Conservation (phyloP, 148 eudicot species). For the Arbutus unedo region DNA sequence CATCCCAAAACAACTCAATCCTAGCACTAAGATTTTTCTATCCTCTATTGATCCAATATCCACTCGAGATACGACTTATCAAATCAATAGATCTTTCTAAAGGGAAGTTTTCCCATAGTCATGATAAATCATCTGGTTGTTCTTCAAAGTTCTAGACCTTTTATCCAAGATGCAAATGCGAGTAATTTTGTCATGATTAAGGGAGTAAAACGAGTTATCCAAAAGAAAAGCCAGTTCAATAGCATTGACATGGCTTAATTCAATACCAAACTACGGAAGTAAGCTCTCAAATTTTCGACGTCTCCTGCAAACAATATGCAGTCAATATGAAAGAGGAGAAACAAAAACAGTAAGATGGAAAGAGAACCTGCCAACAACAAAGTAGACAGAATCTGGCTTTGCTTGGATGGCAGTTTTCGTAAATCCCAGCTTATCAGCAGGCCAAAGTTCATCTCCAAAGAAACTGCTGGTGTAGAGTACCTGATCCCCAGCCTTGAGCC, state of each 20-base stretch:
- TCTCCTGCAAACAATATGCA: not conserved
- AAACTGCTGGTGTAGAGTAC: slow-evolving; percentile 96
- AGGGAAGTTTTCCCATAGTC: not conserved
- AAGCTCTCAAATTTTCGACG: not conserved
- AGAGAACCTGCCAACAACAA: slow-evolving; percentile 80
- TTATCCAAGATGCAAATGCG: not conserved
- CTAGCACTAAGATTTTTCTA: not conserved
- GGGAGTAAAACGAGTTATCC: not conserved
- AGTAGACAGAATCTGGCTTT: slow-evolving; percentile 92
- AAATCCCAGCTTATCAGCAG: slow-evolving; percentile 61
- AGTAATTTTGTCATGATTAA: not conserved
- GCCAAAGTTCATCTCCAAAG: slow-evolving; percentile 94
- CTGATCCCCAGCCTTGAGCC: slow-evolving; percentile 86
- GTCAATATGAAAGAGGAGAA: not conserved
- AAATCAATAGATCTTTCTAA: not conserved
- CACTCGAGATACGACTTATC: not conserved
- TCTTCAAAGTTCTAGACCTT: not conserved
- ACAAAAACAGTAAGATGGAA: not conserved
- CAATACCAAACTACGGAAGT: not conserved
- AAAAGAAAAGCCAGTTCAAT: not conserved
- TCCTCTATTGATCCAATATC: not conserved
- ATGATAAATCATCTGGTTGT: not conserved
- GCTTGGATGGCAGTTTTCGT: slow-evolving; percentile 97
- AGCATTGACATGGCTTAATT: not conserved
- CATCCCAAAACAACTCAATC: not conserved